Conservation (phyloP, 164 flowering plant genomes). For the Stephania yunnanensis region DNA sequence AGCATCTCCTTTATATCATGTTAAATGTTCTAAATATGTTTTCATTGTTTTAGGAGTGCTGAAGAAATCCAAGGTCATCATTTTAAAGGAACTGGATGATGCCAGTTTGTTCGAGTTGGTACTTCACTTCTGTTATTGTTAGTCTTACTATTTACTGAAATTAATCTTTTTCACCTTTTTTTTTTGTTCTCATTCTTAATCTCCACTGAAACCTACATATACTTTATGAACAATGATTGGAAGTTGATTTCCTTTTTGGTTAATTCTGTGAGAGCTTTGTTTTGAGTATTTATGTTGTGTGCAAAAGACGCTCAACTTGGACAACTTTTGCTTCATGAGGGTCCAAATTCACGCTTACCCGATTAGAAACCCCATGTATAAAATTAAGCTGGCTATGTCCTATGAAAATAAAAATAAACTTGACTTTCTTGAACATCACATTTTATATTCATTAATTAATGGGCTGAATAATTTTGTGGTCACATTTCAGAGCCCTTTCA, state of each 20-base stretch:
- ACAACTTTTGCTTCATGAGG: background rate
- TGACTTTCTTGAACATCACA: background rate
- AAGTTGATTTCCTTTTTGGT: background rate
- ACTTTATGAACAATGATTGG: background rate
- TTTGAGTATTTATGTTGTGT: background rate
- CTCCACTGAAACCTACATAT: background rate
- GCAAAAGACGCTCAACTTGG: background rate
- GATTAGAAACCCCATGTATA: too few species aligned
- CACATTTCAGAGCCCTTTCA: background rate
- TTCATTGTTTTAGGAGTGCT: slow-evolving; percentile 51
- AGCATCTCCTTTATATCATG: background rate
- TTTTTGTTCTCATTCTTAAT: too few species aligned
- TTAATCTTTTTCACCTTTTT: too few species aligned
- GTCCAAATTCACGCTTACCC: background rate
- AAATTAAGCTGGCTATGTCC: background rate
- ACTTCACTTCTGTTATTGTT: background rate
- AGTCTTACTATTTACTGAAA: background rate
- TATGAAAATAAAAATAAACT: too few species aligned
- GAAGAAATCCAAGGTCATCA: slow-evolving; percentile 58
- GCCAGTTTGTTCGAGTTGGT: slow-evolving; percentile 41
- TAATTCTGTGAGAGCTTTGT: background rate
- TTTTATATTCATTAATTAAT: too few species aligned
- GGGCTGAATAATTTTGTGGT: background rate
- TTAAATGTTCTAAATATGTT: background rate
- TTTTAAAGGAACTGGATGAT: slow-evolving; percentile 34